Percentiles rank a stretch among this genome's conserved stretches.
Conservation (phyloP, 768 basidiomycete species). For the Termitomyces sp. region DNA sequence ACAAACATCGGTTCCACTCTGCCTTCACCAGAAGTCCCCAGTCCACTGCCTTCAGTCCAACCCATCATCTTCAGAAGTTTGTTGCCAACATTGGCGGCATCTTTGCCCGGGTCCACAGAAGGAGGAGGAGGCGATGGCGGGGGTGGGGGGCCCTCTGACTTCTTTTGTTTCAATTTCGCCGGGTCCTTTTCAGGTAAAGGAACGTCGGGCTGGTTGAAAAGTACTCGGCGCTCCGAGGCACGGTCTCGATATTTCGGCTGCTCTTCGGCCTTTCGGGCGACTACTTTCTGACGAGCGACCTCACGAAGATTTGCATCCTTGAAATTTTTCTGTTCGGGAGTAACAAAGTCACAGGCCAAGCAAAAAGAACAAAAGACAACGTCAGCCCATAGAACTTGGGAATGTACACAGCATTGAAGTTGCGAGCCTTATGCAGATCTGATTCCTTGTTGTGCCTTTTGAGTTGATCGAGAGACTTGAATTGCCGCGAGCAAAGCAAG, state of each 20-base stretch:
- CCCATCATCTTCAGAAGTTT: conserved; percentile 97
- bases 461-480: conserved; percentile 84
- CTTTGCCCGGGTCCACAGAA: conserved; percentile 68
- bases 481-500: conserved; percentile 88
- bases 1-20: conserved; percentile 84
- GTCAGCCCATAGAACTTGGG: conserved; percentile 26
- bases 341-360: conserved; percentile 6
- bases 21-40: conserved; percentile 82
- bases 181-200: conserved; percentile 57
- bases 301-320: conserved; percentile 71
- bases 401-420: conserved; percentile 34
- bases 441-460: conserved; percentile 92
- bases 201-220: conserved; percentile 89
- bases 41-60: conserved; percentile 87
- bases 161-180: conserved; percentile 31
- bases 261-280: conserved; percentile 39
- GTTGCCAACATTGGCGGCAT: conserved; percentile 86
- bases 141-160: conserved; percentile 57
- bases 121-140: conserved; percentile 62
- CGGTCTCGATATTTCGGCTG: conserved; percentile 92
- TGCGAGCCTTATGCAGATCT: conserved; percentile 87
- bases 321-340: conserved; percentile 71
- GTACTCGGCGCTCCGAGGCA: conserved; percentile 84
- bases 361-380: conserved; percentile 21
- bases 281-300: conserved; percentile 66